Conservation (phyloP, 441 rosid genomes). For the Gossypium trilobum region DNA sequence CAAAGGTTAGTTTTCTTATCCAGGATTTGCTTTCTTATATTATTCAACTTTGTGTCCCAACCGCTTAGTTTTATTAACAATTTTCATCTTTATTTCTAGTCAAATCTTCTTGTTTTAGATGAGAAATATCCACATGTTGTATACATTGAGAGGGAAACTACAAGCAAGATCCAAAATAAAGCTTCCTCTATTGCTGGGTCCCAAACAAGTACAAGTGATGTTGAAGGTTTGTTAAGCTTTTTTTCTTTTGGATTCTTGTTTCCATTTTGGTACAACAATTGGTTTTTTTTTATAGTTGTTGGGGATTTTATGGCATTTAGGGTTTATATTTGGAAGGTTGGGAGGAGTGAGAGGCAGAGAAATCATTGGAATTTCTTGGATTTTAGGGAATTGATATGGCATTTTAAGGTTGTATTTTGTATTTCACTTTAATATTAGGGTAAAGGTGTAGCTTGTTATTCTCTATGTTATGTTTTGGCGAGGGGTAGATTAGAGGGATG, state of each 20-base stretch:
- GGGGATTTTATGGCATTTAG: background rate
- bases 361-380: background rate
- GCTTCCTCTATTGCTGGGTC: conserved; percentile 28
- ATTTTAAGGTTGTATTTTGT: background rate
- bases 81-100: conserved; percentile 36
- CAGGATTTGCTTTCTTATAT: background rate
- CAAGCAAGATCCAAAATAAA: conserved; percentile 16
- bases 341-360: background rate
- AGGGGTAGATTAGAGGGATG: background rate
- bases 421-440: background rate
- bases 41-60: background rate
- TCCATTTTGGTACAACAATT: background rate
- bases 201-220: conserved; percentile 31
- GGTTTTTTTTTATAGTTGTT: background rate
- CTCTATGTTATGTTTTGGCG: background rate
- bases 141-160: conserved; percentile 35
- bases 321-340: background rate
- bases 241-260: conserved; percentile 4
- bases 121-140: conserved; percentile 77
- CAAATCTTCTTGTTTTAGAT: conserved; percentile 51
- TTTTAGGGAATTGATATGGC: background rate
- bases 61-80: background rate
- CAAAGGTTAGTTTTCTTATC: conserved; percentile 31
- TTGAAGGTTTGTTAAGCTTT: conserved; percentile 54
- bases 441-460: background rate